These are phyloP conservation scores for Boletus sensibilis DNA, from an alignment of 768 basidiomycete species.

Conservation along the genomic window DNA sequence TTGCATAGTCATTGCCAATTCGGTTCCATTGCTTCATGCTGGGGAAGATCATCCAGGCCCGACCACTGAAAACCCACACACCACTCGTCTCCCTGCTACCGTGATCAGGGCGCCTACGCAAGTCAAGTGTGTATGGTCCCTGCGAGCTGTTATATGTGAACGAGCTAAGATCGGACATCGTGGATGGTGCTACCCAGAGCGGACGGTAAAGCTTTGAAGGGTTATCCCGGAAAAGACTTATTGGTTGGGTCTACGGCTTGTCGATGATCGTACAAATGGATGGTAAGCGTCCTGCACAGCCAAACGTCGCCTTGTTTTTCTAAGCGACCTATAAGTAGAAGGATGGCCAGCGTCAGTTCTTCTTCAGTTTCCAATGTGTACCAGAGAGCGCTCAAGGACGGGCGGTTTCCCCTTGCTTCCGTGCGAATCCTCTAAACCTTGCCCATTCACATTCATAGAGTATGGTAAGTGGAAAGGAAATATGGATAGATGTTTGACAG, in stretches of 20 bases:
- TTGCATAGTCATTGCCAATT: fast-evolving
- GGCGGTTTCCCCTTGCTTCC: not conserved
- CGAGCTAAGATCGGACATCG: not conserved
- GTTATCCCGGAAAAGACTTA: not conserved
- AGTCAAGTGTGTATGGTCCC: fast-evolving
- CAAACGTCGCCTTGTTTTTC: not conserved
- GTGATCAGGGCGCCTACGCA: not conserved
- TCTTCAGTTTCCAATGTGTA: not conserved
- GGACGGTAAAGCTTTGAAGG: not conserved
- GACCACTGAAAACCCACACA: not conserved
- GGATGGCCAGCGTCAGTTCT: not conserved
- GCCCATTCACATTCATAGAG: too few species aligned
- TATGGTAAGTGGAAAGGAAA: too few species aligned
- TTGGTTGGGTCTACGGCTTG: not conserved
- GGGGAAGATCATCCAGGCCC: not conserved
- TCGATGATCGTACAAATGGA: not conserved
- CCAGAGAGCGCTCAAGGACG: not conserved
- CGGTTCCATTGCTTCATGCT: not conserved
- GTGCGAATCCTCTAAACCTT: not conserved
- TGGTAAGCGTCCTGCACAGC: too few species aligned
- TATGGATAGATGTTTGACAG: not conserved
- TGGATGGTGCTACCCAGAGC: not conserved
- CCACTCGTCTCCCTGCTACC: not conserved
- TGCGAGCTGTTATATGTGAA: not conserved
- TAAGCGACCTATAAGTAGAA: not conserved